Evolutionary conservation across 192 early-diverging fungal genomes (phyloP), one percentile per base, ranked within the genome.

Genomic region (Geranomyces variabilis): DNA sequence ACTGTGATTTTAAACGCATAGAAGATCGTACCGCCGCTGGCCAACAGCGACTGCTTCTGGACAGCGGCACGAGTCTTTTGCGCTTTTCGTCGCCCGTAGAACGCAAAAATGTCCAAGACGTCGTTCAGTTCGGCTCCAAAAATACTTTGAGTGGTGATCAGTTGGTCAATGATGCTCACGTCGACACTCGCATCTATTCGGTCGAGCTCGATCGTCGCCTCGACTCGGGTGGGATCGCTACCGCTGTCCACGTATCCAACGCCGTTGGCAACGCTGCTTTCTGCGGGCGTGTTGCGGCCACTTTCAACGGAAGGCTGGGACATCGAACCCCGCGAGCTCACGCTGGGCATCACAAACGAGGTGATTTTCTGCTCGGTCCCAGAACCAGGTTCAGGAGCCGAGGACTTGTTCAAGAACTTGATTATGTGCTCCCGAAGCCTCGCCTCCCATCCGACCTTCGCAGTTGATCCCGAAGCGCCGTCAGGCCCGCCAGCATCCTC

Each of bases 91-190:
- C 80, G 74, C 1, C 73, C 63, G 46, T 80, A 83, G 66, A 89
- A 88, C 19, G 75, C 22, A 30, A 91, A 68, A 9, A 90, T 80
- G 41, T 93, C 90, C 14, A 91, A 68, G 29, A 92, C 69, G 62
- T 94, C 93, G 69, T 87, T 93, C 34, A 90, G 60, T 79, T 94
- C 93, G 28, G 79, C 85, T 28, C 89, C 90, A 59, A 94, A 68
- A 4, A 92, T 76, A 4, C 88, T 88, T 45, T 93, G 91, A 2
- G 91, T 84, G 1, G 91, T 94, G 21, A 93, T 68, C n/a, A 94
- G 77, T 68, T 91, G 89, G 51, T 93, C 92, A 59, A 94, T 71
- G 70, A 94, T 81, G 60, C 87, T 84, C 31, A 90, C 90, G 84
- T 84, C 26, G 67, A 81, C 57, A 24, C 12, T 53, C 1, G 74